phyloP scores from a whole-genome alignment of 345 rosid species.

The Eucalyptus urophylla region DNA sequence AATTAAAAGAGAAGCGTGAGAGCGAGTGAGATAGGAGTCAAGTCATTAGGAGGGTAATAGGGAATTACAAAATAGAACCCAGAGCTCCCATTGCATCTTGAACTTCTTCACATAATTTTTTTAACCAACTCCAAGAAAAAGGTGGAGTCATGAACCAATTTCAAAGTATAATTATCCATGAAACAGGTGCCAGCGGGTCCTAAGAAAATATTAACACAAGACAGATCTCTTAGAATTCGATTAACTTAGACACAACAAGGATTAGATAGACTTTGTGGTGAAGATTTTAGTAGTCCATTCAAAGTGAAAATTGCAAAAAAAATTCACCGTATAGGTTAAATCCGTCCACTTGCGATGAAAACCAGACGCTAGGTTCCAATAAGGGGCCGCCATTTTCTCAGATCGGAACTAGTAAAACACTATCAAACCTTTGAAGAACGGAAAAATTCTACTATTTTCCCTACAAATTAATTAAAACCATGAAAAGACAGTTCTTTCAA shows the following conservation, averaged over 20 bases:
- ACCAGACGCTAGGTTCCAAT: background rate
- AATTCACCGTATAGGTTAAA: background rate
- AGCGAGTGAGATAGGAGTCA: background rate
- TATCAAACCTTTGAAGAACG: background rate
- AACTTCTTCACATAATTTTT: background rate
- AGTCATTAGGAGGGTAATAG: background rate
- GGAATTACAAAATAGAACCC: background rate
- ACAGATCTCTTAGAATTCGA: rapidly evolving
- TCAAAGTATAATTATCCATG: background rate
- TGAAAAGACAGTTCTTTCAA: background rate
- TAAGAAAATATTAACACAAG: background rate
- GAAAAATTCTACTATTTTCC: background rate
- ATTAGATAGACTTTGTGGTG: background rate
- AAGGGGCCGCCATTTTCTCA: background rate
- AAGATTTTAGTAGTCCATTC: background rate
- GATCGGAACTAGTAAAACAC: background rate
- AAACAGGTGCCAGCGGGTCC: background rate
- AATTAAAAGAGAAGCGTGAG: background rate
- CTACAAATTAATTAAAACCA: background rate
- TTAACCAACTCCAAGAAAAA: background rate
- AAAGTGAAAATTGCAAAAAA: background rate
- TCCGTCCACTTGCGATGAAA: background rate
- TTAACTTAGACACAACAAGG: background rate
- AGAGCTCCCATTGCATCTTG: background rate
- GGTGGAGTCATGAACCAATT: background rate